Evolutionary conservation across 2,329 filamentous ascomycete species (phyloP).

Genomic region (Fusarium humuli): DNA sequence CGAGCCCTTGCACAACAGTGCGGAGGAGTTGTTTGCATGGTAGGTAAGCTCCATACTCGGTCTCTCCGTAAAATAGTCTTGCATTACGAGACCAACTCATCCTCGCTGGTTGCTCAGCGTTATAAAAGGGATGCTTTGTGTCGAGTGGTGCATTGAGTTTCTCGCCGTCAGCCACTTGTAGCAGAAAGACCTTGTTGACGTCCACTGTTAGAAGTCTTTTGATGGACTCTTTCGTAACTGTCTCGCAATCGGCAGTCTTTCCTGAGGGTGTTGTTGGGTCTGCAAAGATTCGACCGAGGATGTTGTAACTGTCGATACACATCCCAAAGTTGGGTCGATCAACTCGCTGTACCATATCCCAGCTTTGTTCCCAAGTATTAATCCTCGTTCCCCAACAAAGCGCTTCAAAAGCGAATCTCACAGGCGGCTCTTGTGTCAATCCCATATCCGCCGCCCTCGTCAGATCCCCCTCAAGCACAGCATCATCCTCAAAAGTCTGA

Average conservation of each 20-base stretch:
- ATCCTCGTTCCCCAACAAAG: conserved; percentile 78
- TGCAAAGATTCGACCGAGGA: conserved; percentile 76
- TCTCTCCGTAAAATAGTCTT: conserved; percentile 68
- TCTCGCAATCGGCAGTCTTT: conserved; percentile 65
- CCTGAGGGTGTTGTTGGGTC: conserved; percentile 70
- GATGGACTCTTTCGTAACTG: conserved; percentile 66
- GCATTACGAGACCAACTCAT: conserved; percentile 86
- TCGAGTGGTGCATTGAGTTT: conserved; percentile 69
- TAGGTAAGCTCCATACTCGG: conserved; percentile 72
- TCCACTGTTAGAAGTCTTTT: conserved; percentile 67
- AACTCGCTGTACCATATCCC: conserved; percentile 74
- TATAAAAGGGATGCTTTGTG: conserved; percentile 55
- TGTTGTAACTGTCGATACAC: conserved; percentile 83
- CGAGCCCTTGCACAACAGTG: conserved; percentile 71
- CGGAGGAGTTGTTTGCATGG: conserved; percentile 71
- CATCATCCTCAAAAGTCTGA: conserved; percentile 59
- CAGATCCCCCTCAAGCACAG: conserved; percentile 72
- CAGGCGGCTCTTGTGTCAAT: conserved; percentile 62
- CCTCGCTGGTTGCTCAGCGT: conserved; percentile 55
- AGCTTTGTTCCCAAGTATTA: conserved; percentile 78
- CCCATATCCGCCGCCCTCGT: conserved; percentile 75
- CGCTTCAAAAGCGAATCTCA: conserved; percentile 80
- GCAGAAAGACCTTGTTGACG: conserved; percentile 75
- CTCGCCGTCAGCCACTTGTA: conserved; percentile 82
- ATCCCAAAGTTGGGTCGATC: conserved; percentile 79